A percentile compares a stretch with the other conserved stretches of the same genome.
Conservation (phyloP, 176 grass and related monocot genomes). For the Bolboschoenus planiculmis region DNA sequence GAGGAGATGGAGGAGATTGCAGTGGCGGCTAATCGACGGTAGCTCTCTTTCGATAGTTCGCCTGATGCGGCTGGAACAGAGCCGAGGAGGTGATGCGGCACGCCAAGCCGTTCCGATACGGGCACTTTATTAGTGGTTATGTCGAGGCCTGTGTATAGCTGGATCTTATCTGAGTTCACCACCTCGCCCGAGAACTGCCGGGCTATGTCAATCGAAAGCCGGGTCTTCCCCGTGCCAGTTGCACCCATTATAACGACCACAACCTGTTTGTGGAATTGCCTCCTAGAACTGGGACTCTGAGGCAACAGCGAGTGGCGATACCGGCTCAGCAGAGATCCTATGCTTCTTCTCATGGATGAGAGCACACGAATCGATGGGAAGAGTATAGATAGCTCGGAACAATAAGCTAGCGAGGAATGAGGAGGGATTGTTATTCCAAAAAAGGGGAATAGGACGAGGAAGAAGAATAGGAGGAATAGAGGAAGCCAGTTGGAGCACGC, state of each 20-base stretch:
- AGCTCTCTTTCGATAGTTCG: slow-evolving; percentile 31
- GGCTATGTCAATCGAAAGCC: slow-evolving; percentile 77
- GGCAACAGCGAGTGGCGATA: not conserved
- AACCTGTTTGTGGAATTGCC: slow-evolving; percentile 19
- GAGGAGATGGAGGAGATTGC: slow-evolving; percentile 28
- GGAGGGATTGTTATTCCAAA: not conserved
- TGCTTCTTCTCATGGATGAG: slow-evolving; percentile 15
- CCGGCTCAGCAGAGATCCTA: not conserved
- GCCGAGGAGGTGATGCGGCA: slow-evolving; percentile 77
- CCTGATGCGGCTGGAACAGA: slow-evolving; percentile 35
- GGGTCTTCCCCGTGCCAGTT: slow-evolving; percentile 84
- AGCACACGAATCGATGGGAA: not conserved
- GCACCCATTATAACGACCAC: slow-evolving; percentile 75
- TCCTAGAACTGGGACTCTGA: not conserved
- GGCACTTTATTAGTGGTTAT: slow-evolving; percentile 88
- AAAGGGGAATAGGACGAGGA: not conserved
- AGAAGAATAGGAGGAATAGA: not conserved
- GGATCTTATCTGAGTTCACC: slow-evolving; percentile 90
- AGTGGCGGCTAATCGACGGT: slow-evolving; percentile 33
- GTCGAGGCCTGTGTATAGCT: slow-evolving; percentile 71
- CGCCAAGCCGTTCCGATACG: slow-evolving; percentile 42
- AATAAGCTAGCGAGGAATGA: not conserved
- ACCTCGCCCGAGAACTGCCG: slow-evolving; percentile 54
- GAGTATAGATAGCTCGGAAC: too few relatives aligned
- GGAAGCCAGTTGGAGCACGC: slow-evolving; percentile 11